A percentile compares a stretch with the other conserved stretches of the same genome.
phyloP scores from a whole-genome alignment of 2,329 filamentous ascomycete species.

The Aspergillus costaricaensis region DNA sequence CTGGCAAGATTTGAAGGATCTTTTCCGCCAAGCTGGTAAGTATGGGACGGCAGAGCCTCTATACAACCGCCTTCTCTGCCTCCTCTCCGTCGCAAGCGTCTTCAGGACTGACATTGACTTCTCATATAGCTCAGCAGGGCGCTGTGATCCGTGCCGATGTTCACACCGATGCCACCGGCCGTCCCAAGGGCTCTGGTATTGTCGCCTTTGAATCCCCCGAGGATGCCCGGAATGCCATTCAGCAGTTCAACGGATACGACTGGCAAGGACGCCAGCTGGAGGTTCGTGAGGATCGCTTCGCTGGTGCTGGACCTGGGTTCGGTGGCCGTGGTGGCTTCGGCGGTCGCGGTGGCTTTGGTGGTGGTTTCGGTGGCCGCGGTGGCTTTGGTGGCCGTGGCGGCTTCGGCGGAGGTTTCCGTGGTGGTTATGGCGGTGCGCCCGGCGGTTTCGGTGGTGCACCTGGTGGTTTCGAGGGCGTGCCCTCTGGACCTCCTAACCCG shows the following conservation, averaged over 20 bases:
- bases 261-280: slow-evolving; percentile 95
- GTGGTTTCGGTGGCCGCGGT: slow-evolving; percentile 52
- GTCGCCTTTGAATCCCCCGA: slow-evolving; percentile 95
- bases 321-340: slow-evolving; percentile 47
- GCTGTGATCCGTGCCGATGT: slow-evolving; percentile 93
- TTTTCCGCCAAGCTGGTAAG: slow-evolving; percentile 97
- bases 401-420: slow-evolving; percentile 57
- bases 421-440: slow-evolving; percentile 56
- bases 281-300: slow-evolving; percentile 94
- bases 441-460: slow-evolving; percentile 47
- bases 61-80: slow-evolving; percentile 13
- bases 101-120: slow-evolving; percentile 32
- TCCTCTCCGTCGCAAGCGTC: not conserved
- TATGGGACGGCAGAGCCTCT: slow-evolving; percentile 29
- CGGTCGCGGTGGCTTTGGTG: slow-evolving; percentile 43
- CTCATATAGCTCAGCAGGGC: slow-evolving; percentile 56
- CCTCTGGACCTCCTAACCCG: slow-evolving; percentile 69
- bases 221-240: slow-evolving; percentile 92
- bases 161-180: slow-evolving; percentile 84
- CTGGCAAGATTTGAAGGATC: slow-evolving; percentile 98
- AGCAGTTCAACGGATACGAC: slow-evolving; percentile 97
- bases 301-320: slow-evolving; percentile 57
- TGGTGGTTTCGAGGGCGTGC: slow-evolving; percentile 41
- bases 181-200: slow-evolving; percentile 94
- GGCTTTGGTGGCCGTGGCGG: slow-evolving; percentile 58